Evolutionary conservation across 495 filamentous ascomycete species (phyloP).

Genomic region (Aspergillus ellipticus): DNA sequence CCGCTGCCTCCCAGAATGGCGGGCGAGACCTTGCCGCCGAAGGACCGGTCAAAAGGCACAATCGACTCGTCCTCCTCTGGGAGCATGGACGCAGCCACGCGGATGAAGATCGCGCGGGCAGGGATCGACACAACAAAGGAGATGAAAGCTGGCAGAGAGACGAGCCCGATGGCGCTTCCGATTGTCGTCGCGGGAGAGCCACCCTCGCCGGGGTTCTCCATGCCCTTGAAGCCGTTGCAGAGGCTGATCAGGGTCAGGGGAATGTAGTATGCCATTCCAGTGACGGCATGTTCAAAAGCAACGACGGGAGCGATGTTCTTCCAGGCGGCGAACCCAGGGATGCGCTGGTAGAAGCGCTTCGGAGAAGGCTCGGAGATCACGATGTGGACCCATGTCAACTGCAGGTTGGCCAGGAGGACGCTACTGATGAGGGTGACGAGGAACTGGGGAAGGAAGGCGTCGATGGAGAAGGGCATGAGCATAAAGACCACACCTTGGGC

Average conservation of each 20-base stretch:
- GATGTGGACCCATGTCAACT: constrained; percentile 58
- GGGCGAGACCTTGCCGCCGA: constrained; percentile 56
- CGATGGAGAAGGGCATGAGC: constrained; percentile 23
- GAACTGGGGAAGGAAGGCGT: constrained; percentile 31
- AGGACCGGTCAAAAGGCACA: constrained; percentile 71
- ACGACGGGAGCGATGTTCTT: constrained; percentile 49
- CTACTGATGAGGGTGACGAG: constrained; percentile 37
- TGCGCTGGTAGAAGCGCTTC: constrained; percentile 49
- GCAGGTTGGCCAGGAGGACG: constrained; percentile 46
- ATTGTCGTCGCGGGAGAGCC: constrained; percentile 14
- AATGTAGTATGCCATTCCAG: constrained; percentile 33
- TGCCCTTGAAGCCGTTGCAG: constrained; percentile 26
- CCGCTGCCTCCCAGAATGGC: constrained; percentile 66
- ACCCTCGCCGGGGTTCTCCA: not conserved
- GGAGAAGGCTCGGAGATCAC: constrained; percentile 54
- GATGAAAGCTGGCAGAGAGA: constrained; percentile 33
- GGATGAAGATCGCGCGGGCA: constrained; percentile 57
- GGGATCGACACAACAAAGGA: constrained; percentile 55
- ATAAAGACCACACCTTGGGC: constrained; percentile 24
- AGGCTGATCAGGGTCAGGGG: constrained; percentile 32
- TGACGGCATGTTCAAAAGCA: constrained; percentile 38
- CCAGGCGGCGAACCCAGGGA: constrained; percentile 44
- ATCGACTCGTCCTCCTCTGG: constrained; percentile 67
- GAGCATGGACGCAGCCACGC: constrained; percentile 69
- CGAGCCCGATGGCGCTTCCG: constrained; percentile 30